phyloP scores from a whole-genome alignment of 108 stramenopile genomes.

The Cyclotella choctawhatcheeana region DNA sequence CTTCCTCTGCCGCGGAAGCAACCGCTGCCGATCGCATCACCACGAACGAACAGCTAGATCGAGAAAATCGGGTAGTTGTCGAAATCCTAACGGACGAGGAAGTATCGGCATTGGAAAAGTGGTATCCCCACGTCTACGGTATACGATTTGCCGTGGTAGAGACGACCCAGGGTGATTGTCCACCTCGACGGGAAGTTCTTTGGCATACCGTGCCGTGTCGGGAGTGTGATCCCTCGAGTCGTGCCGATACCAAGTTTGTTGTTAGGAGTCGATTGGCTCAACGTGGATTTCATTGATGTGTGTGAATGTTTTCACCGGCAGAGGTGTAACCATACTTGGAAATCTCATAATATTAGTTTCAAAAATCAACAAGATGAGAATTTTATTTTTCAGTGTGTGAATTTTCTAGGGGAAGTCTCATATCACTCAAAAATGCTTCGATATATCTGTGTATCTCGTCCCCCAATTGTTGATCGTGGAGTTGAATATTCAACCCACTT shows the following conservation, averaged over 20 bases:
- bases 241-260: conserved; percentile 27
- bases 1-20: conserved; percentile 6
- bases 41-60: conserved; percentile 69
- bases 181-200: conserved; percentile 32
- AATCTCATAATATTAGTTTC: no score
- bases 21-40: conserved; percentile 25
- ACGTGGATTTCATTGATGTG: conserved; percentile 25
- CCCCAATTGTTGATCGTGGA: no score
- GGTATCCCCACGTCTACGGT: conserved; percentile 58
- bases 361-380: conserved; percentile 4
- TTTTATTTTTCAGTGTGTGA: neutral
- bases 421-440: no score
- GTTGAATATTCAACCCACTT: no score
- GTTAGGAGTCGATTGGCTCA: conserved; percentile 44
- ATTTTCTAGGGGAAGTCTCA: neutral
- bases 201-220: conserved; percentile 74
- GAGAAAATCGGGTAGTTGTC: conserved; percentile 81
- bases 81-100: conserved; percentile 84
- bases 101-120: conserved; percentile 67
- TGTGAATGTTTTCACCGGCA: no score
- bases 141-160: conserved; percentile 56
- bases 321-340: no score
- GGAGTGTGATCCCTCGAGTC: conserved; percentile 73
- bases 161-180: no score
- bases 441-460: no score